Base-by-base conservation (phyloP, 108 stramenopile species). In the Fistulifera pelliculosa region DNA sequence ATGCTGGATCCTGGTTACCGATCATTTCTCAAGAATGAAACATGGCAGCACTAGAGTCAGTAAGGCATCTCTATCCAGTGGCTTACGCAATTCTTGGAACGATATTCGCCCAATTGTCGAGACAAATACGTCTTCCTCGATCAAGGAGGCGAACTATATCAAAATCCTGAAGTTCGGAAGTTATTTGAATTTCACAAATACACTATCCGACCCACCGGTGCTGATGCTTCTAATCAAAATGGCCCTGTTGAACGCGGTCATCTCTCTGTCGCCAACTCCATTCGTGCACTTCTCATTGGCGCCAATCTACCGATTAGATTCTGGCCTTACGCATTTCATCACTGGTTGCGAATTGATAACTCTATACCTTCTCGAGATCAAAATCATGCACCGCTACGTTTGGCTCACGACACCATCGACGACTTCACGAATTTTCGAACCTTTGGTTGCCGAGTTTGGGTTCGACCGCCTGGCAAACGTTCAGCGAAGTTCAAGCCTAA, bases 401-500 rank as follows among this genome's bases (percentile, higher is more conserved):
- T 56, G 22, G 21, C 41, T 18, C 52, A 50, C 7, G 53, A 38
- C 6, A 54, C 21, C 17, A 7, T 25, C 10, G 52, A 52, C 13
- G 40, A 64, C 45, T 27, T 70, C 1, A 2, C 51, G 4, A 6
- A 38, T 31, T 44, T 73, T 31, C 47, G 62, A n/a, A 67, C 66
- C 11, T 73, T 73, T 41, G 71, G 71, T 1, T 73, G 52, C 52
- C 47, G 42, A n/a, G 48, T 57, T 11, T 65, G 24, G 18, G 53
- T 62, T 27, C 58, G 21, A 6, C 58, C 55, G 18, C 44, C 53
- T 14, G 28, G 5, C 4, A 15, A 23, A 26, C 38, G 35, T 13
- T 14, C 27, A 12, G 60, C 40, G 8, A 61, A 44, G 40, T 38
- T 47, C n/a, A 26, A 38, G 14, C 1, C 2, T 17, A 49, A 62